These are phyloP conservation scores for Cercospora janseana DNA, from an alignment of 2,329 filamentous ascomycete genomes.

Conservation along the genomic window DNA sequence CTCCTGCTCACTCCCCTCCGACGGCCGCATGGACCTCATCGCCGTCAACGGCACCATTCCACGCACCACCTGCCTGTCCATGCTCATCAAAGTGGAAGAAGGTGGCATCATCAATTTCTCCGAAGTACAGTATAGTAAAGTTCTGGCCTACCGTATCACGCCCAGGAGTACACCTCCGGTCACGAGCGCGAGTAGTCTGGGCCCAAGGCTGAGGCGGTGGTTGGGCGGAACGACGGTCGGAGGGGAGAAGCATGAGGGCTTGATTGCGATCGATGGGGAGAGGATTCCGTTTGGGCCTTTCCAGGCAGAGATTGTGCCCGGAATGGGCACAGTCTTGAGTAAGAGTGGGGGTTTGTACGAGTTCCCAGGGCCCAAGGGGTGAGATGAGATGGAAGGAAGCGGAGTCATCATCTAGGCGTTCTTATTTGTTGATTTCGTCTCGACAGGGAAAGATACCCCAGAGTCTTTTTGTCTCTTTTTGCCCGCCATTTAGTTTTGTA, in stretches of 20 bases:
- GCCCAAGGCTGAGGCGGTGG: conserved; percentile 31
- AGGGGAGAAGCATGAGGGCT: conserved; percentile 67
- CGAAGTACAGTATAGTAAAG: conserved; percentile 76
- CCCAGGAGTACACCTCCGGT: conserved; percentile 46
- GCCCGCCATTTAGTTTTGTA: background rate
- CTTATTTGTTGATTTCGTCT: background rate
- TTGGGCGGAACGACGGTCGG: conserved; percentile 30
- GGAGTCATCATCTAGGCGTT: too few species aligned
- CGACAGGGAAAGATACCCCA: background rate
- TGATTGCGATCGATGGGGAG: conserved; percentile 94
- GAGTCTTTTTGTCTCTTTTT: too few species aligned
- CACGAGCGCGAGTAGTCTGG: conserved; percentile 17
- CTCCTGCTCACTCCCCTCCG: conserved; percentile 73
- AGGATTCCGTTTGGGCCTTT: conserved; percentile 81
- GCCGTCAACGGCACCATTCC: conserved; percentile 74
- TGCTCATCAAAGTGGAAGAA: conserved; percentile 69
- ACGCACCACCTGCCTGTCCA: conserved; percentile 62
- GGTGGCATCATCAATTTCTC: conserved; percentile 77
- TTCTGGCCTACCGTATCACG: conserved; percentile 80
- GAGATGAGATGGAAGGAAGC: too few species aligned
- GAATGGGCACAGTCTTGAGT: conserved; percentile 80
- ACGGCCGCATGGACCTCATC: conserved; percentile 83
- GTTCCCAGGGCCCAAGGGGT: conserved; percentile 40
- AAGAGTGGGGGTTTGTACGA: conserved; percentile 72
- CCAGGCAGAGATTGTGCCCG: conserved; percentile 83